Percentiles rank a stretch among this genome's conserved stretches.
phyloP scores from a whole-genome alignment of 371 early-diverging fungal genomes.

The Mucor indicus region DNA sequence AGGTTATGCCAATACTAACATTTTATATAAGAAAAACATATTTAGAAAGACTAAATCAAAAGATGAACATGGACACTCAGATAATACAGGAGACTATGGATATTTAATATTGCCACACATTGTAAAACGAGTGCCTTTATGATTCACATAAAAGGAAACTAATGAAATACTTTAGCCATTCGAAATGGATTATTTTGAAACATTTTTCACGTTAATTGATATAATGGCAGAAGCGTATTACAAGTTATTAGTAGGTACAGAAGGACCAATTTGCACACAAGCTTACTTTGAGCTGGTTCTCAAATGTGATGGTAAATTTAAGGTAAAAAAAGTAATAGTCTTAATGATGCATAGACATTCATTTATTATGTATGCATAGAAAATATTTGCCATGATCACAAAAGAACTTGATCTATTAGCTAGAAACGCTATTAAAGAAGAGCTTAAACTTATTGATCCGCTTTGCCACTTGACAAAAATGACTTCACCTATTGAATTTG shows the following conservation, averaged over 20 bases:
- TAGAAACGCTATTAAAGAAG: conserved; percentile 54
- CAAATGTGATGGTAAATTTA: conserved; percentile 55
- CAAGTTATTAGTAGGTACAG: conserved; percentile 39
- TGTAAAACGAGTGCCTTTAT: conserved; percentile 19
- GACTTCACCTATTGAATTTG: conserved; percentile 45
- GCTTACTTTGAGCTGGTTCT: conserved; percentile 54
- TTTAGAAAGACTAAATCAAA: conserved; percentile 51
- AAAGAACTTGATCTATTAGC: conserved; percentile 53
- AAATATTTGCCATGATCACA: conserved; percentile 51
- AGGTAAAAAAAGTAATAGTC: conserved; percentile 20
- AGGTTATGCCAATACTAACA: too few relatives aligned
- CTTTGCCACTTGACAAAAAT: conserved; percentile 31
- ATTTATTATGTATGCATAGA: conserved; percentile 19
- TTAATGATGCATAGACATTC: not conserved
- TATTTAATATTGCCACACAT: conserved; percentile 48
- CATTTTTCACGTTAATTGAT: conserved; percentile 50
- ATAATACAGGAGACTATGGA: conserved; percentile 40
- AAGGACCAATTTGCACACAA: conserved; percentile 36
- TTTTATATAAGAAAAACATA: conserved; percentile 45
- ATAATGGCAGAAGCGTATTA: conserved; percentile 47
- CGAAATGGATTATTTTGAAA: conserved; percentile 57
- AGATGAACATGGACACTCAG: conserved; percentile 32
- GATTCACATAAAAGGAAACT: not conserved
- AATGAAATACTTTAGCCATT: conserved; percentile 38
- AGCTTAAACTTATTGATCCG: conserved; percentile 51